Conservation (phyloP, 2,329 filamentous ascomycete genomes). For the Apiospora marii region DNA sequence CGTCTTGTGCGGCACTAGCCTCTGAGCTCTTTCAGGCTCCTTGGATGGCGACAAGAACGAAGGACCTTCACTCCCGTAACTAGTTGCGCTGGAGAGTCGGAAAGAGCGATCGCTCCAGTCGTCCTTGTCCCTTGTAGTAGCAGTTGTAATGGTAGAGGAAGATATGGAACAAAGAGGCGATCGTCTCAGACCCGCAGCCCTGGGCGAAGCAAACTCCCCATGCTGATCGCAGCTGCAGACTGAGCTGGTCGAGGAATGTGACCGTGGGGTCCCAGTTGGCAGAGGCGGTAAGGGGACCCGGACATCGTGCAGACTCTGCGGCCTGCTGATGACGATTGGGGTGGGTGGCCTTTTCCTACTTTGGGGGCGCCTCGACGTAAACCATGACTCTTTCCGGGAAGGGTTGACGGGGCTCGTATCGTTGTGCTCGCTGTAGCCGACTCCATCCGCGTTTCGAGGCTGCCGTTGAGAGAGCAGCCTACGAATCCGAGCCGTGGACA, state of each 20-base stretch:
- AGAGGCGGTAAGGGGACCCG: slow-evolving; percentile 47
- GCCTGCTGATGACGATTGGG: slow-evolving; percentile 47
- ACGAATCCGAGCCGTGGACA: slow-evolving; percentile 54
- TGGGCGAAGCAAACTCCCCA: slow-evolving; percentile 38
- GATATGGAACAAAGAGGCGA: slow-evolving; percentile 46
- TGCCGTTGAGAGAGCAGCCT: slow-evolving; percentile 49
- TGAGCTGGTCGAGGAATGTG: slow-evolving; percentile 51
- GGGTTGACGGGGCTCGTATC: slow-evolving; percentile 19
- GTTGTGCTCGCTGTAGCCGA: slow-evolving; percentile 34
- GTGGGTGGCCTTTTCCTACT: slow-evolving; percentile 46
- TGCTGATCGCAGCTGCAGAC: slow-evolving; percentile 53
- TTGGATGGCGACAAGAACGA: slow-evolving; percentile 33
- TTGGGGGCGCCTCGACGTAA: slow-evolving; percentile 37
- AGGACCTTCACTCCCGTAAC: slow-evolving; percentile 36
- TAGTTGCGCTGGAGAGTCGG: slow-evolving; percentile 37
- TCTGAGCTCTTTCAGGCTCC: slow-evolving; percentile 30
- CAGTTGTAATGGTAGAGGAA: slow-evolving; percentile 26
- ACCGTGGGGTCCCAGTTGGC: slow-evolving; percentile 45
- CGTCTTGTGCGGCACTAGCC: slow-evolving; percentile 28
- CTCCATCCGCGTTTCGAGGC: slow-evolving; percentile 35
- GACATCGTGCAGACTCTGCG: slow-evolving; percentile 50
- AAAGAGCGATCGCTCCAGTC: slow-evolving; percentile 36
- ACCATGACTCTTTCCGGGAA: slow-evolving; percentile 35
- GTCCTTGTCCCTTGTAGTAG: slow-evolving; percentile 34
- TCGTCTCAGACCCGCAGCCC: slow-evolving; percentile 40